phyloP scores from a whole-genome alignment of 345 rosid genomes.

The Citrus australasica region DNA sequence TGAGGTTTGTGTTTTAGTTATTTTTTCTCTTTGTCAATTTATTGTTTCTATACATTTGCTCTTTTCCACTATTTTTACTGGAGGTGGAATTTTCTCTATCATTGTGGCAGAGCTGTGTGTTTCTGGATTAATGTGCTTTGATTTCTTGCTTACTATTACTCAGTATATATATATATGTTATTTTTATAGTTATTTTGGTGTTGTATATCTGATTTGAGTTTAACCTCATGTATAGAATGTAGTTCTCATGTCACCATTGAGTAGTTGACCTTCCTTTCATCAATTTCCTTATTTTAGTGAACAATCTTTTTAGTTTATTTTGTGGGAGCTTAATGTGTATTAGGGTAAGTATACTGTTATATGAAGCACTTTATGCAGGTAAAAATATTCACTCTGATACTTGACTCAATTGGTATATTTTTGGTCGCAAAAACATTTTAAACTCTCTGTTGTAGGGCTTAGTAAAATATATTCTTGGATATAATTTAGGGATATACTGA shows the following conservation, averaged over 20 bases:
- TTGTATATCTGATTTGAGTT: not conserved
- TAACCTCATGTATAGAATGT: not conserved
- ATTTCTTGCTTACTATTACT: not conserved
- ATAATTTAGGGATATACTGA: too few species aligned
- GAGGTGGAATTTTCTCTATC: not conserved
- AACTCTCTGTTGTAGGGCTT: too few species aligned
- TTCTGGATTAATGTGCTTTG: not conserved
- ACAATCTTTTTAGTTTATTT: too few species aligned
- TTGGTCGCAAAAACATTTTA: too few species aligned
- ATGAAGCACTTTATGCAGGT: too few species aligned
- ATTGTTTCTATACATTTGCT: not conserved
- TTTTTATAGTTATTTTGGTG: not conserved
- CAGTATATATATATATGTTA: not conserved
- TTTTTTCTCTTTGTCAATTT: not conserved
- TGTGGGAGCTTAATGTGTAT: too few species aligned
- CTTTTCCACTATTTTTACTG: not conserved
- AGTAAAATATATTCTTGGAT: too few species aligned
- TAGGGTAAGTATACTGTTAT: too few species aligned
- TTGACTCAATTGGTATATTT: too few species aligned
- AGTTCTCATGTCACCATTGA: not conserved
- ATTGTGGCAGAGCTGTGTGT: not conserved
- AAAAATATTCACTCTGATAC: too few species aligned
- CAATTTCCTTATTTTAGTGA: not conserved
- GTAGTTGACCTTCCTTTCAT: not conserved
- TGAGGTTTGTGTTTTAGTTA: constrained; percentile 49